These are phyloP conservation scores for Leishmania tarentolae DNA, from an alignment of 208 protist species.

Conservation along the genomic window DNA sequence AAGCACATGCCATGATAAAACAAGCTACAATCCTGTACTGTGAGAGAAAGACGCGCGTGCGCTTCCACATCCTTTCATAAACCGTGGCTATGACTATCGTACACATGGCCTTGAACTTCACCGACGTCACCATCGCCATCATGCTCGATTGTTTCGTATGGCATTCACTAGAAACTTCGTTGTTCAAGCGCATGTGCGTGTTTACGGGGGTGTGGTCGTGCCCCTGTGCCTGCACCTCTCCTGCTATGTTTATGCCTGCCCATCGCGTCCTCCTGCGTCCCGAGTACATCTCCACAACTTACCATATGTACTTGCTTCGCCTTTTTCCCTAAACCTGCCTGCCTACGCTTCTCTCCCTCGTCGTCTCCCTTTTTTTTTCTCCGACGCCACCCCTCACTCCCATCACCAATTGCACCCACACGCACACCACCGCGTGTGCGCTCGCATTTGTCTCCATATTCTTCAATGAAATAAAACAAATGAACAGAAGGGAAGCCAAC, in stretches of 20 bases:
- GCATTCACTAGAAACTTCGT: not conserved
- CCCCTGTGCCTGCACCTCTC: not conserved
- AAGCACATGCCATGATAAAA: not conserved
- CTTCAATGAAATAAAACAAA: too few species aligned
- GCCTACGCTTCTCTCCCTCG: not conserved
- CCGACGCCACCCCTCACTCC: not conserved
- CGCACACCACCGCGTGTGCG: not conserved
- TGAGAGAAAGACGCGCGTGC: not conserved
- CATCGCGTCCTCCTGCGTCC: not conserved
- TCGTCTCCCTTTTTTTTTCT: not conserved
- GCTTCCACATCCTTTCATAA: not conserved
- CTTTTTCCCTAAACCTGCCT: not conserved
- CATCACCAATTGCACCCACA: not conserved
- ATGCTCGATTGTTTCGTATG: too few species aligned
- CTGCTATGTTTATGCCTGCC: not conserved
- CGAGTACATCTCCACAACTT: not conserved
- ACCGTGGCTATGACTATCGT: not conserved
- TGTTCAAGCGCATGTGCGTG: not conserved
- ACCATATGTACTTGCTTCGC: not conserved
- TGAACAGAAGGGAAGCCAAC: not conserved
- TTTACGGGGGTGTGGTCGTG: not conserved
- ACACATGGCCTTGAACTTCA: not conserved
- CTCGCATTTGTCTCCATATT: not conserved
- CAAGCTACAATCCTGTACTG: too few species aligned
- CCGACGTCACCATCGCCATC: not conserved